Evolutionary conservation across 495 filamentous ascomycete genomes (phyloP), one percentile per base, ranked within the genome.

Genomic region (Echria macrotheca): DNA sequence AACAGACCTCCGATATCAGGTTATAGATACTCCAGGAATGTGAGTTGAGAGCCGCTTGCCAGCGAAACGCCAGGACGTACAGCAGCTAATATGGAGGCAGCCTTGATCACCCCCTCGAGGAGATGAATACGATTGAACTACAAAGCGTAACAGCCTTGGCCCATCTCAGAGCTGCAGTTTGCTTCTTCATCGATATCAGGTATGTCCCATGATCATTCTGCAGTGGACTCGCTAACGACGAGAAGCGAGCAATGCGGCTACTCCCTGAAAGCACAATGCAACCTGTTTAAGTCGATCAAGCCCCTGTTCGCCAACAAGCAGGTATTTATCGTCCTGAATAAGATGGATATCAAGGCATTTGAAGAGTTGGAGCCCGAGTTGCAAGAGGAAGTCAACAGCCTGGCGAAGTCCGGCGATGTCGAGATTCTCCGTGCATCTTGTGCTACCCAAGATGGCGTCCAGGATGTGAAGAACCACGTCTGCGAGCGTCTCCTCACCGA

Each of bases 41-140:
- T 58, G 52, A 14, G 55, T 19, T 12, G 6, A 15, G 22, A 2
- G n/a, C 10, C 35, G 14, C 9, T 5, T 15, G 9, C 35, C 23
- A 4, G 3, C 11, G 12, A 28, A 32, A 1, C 1, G 10, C 14
- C 1, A 4, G 12, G 17, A n/a, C 29, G 12, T 17, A 52, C 19
- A 7, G 31, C 53, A 52, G 43, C 54, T 39, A 12, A 40, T 4
- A n/a, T n/a, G n/a, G n/a, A 32, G 11, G n/a, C 35, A 58, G 52
- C 64, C 75, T 97, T 48, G 93, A 98, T 62, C 94, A 98, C 65
- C 94, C 93, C 11, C 78, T 98, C 8, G 94, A 97, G 69, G 93
- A 98, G 72, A 98, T 98, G 93, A 98, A 97, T 71, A 96, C 93
- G 8, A 98, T 98, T 65, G 94, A 98, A 69, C 96, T 97, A 91